Evolutionary conservation across 192 early-diverging fungal species (phyloP), one percentile per base, ranked within the genome.

Genomic region (Backusella psychrophila): DNA sequence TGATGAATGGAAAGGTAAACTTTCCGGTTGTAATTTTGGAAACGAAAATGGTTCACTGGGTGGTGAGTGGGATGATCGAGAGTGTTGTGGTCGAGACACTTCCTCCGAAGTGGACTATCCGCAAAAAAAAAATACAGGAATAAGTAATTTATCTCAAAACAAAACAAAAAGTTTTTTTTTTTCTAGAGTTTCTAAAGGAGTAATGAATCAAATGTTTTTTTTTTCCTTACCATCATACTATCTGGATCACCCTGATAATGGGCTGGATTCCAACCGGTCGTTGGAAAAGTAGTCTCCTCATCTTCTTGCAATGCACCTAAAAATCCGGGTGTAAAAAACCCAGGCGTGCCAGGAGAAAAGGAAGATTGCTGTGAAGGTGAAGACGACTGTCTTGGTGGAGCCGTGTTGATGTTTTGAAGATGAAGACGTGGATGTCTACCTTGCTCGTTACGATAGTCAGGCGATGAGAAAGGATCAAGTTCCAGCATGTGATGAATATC

Each of bases 281-380:
- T 12, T 29, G 56, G 26, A 63, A 63, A 63, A 63, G 56, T 19
- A 8, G 35, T 71, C 41, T 71, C 70, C 19, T 63, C 85, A 36
- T 77, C 86, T 77, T 77, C 83, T 69, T 81, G 81, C 42, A 93
- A 77, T 8, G 92, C 86, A n/a, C 91, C 90, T 41, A 89, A 81
- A 75, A 93, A 93, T 38, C 85, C 87, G 17, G 92, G 90, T 53
- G 90, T 89, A 41, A 93, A 93, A 83, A 93, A 91, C 17, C 86
- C 89, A 0, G 91, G 91, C 19, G 90, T 91, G 12, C 82, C 80
- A 11, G 90, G 91, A 82, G 78, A 75, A 42, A 66, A 63, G 26
- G 56, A 29, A 6, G 21, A 23, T 49, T 71, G 41, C 29, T 63
- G 65, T 29, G 15, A 23, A 76, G 82, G 4, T 52, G 75, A 29